Evolutionary conservation across 345 rosid genomes (phyloP).

Genomic region (Turritis glabra): DNA sequence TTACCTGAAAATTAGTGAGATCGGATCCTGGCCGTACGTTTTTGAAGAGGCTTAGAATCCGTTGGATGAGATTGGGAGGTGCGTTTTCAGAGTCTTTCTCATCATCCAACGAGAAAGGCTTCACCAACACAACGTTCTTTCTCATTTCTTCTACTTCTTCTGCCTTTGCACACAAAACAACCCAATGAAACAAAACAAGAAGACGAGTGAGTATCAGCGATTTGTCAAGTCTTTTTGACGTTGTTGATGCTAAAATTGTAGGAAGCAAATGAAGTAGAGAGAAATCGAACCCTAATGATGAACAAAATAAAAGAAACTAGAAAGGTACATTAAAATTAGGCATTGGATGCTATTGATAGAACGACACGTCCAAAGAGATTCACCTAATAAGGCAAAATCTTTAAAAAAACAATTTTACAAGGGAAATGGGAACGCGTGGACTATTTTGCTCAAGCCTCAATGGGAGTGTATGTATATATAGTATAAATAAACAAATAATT

Average conservation of each 20-base stretch:
- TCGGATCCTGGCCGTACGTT: conserved; percentile 62
- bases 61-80: conserved; percentile 55
- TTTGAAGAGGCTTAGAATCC: conserved; percentile 53
- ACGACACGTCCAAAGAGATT: conserved; percentile 2
- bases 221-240: not conserved
- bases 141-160: conserved; percentile 24
- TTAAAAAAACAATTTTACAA: not conserved
- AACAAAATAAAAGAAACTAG: not conserved
- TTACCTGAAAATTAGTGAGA: conserved; percentile 60
- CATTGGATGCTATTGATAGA: conserved; percentile 7
- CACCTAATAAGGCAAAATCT: not conserved
- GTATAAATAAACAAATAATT: no score
- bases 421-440: not conserved
- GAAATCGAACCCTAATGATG: conserved; percentile 7
- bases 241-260: not conserved
- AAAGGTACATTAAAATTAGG: not conserved
- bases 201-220: not conserved
- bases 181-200: not conserved
- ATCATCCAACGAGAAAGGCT: conserved; percentile 52
- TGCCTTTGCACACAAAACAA: conserved; percentile 22
- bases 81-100: conserved; percentile 42
- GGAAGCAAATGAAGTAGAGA: conserved; percentile 7
- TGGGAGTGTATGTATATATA: no score
- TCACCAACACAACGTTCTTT: conserved; percentile 43
- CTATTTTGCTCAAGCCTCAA: conserved; percentile 9